Evolutionary conservation across 2,329 filamentous ascomycete genomes (phyloP).

Genomic region (Cytospora leucostoma): DNA sequence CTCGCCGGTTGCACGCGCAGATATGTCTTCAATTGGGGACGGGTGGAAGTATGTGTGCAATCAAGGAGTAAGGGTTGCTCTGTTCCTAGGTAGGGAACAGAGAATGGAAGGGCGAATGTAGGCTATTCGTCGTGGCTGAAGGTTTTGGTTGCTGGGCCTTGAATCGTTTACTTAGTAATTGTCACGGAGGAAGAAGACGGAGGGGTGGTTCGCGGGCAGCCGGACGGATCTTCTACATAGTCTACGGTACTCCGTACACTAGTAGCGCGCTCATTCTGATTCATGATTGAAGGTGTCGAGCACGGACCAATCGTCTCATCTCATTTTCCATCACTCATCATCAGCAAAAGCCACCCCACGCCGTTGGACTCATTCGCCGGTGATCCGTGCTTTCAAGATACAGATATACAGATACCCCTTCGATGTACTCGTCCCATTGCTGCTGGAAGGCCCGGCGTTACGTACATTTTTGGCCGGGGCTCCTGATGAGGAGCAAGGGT

Average conservation of each 20-base stretch:
- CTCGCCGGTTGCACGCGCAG: neutral
- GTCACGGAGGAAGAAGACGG: neutral
- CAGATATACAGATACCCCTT: neutral
- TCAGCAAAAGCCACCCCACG: slow-evolving; percentile 5
- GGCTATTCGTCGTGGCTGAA: neutral
- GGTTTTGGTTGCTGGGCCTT: neutral
- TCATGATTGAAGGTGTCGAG: slow-evolving; percentile 8
- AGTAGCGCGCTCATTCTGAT: slow-evolving; percentile 4
- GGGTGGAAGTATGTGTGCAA: neutral
- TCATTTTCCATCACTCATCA: neutral
- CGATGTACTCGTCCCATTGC: no score
- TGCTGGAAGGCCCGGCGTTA: no score
- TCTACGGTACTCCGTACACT: no score
- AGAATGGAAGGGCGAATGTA: neutral
- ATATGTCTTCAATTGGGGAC: neutral
- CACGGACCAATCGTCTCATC: slow-evolving; percentile 13
- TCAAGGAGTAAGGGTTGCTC: neutral
- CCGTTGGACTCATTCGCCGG: slow-evolving; percentile 14
- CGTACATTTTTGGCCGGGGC: no score
- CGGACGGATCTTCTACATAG: neutral
- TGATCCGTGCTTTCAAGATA: neutral
- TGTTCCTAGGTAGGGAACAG: neutral
- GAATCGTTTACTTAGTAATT: no score
- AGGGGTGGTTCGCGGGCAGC: no score
- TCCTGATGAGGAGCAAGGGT: no score